Conservation (phyloP, 2,329 filamentous ascomycete genomes). For the Septoria petroselini region DNA sequence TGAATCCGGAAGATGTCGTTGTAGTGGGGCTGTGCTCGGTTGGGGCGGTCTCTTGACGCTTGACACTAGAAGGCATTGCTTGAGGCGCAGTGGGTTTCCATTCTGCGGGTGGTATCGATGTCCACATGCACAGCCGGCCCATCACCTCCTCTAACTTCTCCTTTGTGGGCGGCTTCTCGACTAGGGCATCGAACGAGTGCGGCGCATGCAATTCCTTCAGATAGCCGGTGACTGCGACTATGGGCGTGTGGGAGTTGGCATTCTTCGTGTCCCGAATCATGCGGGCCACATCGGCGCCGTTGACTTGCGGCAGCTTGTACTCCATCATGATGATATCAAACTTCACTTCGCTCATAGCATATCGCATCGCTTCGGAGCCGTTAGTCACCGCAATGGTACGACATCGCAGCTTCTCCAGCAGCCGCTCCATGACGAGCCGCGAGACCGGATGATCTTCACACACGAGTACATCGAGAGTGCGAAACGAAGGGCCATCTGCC, state of each 20-base stretch:
- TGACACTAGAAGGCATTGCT: conserved; percentile 59
- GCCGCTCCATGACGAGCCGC: conserved; percentile 96
- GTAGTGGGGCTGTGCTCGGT: conserved; percentile 79
- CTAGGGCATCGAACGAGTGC: conserved; percentile 91
- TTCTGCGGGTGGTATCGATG: conserved; percentile 67
- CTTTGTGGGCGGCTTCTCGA: conserved; percentile 94
- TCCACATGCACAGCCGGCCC: conserved; percentile 88
- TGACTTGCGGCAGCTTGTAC: conserved; percentile 91
- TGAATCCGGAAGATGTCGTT: conserved; percentile 69
- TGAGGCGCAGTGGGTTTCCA: conserved; percentile 44
- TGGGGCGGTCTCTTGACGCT: conserved; percentile 59
- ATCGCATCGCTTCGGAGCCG: conserved; percentile 86
- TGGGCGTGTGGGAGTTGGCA: conserved; percentile 87
- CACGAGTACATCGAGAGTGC: conserved; percentile 88
- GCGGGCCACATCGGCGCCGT: conserved; percentile 88
- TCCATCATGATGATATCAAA: conserved; percentile 99
- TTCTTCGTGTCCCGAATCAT: conserved; percentile 99
- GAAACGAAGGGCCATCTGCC: conserved; percentile 78
- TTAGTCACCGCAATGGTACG: conserved; percentile 89
- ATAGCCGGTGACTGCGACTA: conserved; percentile 95
- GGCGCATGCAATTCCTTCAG: conserved; percentile 94
- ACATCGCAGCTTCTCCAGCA: conserved; percentile 91
- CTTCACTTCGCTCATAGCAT: conserved; percentile 94
- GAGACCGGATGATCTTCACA: conserved; percentile 98
- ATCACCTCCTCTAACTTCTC: conserved; percentile 87